Evolutionary conservation across 2,329 filamentous ascomycete genomes (phyloP).

Genomic region (Elsinoe necatrix): DNA sequence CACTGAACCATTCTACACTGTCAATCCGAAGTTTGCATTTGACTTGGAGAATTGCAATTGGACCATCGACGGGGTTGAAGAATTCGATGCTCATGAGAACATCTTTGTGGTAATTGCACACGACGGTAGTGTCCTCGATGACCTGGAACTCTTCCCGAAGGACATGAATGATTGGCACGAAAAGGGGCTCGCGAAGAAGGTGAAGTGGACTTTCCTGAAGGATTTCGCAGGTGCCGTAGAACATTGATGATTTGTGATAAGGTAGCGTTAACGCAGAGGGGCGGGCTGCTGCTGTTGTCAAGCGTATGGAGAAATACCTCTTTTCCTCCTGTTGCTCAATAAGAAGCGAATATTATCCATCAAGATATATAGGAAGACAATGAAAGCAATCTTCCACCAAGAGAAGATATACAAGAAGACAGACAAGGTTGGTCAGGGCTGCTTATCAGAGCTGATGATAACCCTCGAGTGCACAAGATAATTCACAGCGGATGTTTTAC

Average conservation of each 20-base stretch:
- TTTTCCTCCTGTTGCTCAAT: too few relatives aligned
- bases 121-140: conserved; percentile 36
- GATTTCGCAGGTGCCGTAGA: conserved; percentile 41
- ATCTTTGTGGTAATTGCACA: conserved; percentile 43
- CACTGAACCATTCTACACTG: conserved; percentile 31
- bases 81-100: conserved; percentile 38
- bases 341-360: too few relatives aligned
- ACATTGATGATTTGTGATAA: conserved; percentile 4
- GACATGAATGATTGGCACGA: conserved; percentile 40
- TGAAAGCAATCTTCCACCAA: too few relatives aligned
- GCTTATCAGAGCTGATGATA: too few relatives aligned
- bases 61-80: conserved; percentile 40
- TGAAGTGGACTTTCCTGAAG: conserved; percentile 43
- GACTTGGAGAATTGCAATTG: conserved; percentile 29
- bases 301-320: too few relatives aligned
- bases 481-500: too few relatives aligned
- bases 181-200: conserved; percentile 40
- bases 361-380: too few relatives aligned
- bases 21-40: conserved; percentile 27
- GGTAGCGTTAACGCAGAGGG: too few relatives aligned
- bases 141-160: conserved; percentile 44
- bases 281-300: too few relatives aligned
- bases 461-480: too few relatives aligned
- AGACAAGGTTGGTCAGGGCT: too few relatives aligned
- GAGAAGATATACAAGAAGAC: too few relatives aligned